Percentiles rank a stretch among this genome's conserved stretches.
phyloP scores from a whole-genome alignment of 495 filamentous ascomycete genomes.

The Hypoxylon fragiforme region DNA sequence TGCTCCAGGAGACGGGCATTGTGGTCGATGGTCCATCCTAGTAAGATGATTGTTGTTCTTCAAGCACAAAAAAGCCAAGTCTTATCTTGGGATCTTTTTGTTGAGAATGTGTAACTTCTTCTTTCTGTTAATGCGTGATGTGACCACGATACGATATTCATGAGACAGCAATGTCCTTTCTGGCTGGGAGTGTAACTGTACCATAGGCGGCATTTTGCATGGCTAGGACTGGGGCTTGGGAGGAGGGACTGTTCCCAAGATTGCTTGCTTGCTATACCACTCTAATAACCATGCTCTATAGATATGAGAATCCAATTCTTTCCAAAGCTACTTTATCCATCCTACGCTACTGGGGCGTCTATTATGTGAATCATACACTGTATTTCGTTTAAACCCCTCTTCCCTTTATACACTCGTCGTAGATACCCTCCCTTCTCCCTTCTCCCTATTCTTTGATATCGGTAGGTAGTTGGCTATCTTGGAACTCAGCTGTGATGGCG shows the following conservation, averaged over 20 bases:
- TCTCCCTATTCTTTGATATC: too few relatives aligned
- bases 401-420: too few relatives aligned
- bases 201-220: constrained; percentile 10
- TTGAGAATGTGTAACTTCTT: not conserved
- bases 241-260: too few relatives aligned
- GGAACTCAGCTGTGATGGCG: too few relatives aligned
- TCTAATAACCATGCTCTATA: not conserved
- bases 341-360: not conserved
- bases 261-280: constrained; percentile 13
- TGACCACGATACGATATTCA: not conserved
- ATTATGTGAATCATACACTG: too few relatives aligned
- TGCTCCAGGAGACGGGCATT: constrained; percentile 70
- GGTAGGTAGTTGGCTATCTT: too few relatives aligned
- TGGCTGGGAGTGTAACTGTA: constrained; percentile 7
- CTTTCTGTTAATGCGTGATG: not conserved
- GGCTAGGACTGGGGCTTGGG: not conserved
- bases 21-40: constrained; percentile 23
- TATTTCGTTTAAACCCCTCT: not conserved
- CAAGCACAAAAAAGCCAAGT: too few relatives aligned
- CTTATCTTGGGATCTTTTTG: too few relatives aligned
- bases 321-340: not conserved
- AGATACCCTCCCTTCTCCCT: too few relatives aligned
- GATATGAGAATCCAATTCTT: not conserved
- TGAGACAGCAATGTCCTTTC: not conserved
- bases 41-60: not conserved